phyloP scores from a whole-genome alignment of 768 basidiomycete genomes.

The Naematelia encephala region DNA sequence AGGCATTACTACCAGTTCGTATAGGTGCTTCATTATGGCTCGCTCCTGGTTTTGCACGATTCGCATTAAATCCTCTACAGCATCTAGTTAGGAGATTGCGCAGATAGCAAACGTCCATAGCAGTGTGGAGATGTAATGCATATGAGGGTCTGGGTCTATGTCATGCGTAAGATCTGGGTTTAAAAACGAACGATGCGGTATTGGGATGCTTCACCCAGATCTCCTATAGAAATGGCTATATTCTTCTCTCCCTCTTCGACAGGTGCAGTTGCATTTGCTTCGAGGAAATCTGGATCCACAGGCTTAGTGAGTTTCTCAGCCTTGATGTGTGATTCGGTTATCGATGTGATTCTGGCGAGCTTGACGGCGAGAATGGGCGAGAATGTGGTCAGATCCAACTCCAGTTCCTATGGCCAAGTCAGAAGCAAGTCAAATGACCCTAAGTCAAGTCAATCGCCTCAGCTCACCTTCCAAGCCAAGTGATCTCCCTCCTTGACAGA shows the following conservation, averaged over 20 bases:
- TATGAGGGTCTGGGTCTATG: too few species aligned
- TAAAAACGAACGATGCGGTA: not conserved
- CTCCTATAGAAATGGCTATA: not conserved
- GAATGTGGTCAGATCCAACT: constrained; percentile 33
- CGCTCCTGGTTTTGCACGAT: constrained; percentile 68
- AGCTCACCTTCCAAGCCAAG: constrained; percentile 34
- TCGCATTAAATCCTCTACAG: constrained; percentile 64
- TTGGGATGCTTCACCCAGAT: not conserved
- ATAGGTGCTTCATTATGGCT: constrained; percentile 70
- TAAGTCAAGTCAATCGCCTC: not conserved
- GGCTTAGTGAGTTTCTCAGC: not conserved
- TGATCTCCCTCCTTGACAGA: constrained; percentile 8
- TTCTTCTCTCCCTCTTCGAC: constrained; percentile 2
- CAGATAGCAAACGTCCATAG: too few species aligned
- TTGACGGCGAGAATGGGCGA: constrained; percentile 28
- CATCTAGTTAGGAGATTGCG: constrained; percentile 10
- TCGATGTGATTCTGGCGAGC: constrained; percentile 12
- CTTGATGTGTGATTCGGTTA: not conserved
- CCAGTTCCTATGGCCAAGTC: constrained; percentile 24
- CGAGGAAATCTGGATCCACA: not conserved
- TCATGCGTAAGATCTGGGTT: not conserved
- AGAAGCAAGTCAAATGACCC: too few species aligned
- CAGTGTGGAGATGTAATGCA: too few species aligned
- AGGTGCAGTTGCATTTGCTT: not conserved
- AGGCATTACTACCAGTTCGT: constrained; percentile 73